Evolutionary conservation across 345 rosid genomes (phyloP).

Genomic region (thale cress (Arabidopsis thaliana)): DNA sequence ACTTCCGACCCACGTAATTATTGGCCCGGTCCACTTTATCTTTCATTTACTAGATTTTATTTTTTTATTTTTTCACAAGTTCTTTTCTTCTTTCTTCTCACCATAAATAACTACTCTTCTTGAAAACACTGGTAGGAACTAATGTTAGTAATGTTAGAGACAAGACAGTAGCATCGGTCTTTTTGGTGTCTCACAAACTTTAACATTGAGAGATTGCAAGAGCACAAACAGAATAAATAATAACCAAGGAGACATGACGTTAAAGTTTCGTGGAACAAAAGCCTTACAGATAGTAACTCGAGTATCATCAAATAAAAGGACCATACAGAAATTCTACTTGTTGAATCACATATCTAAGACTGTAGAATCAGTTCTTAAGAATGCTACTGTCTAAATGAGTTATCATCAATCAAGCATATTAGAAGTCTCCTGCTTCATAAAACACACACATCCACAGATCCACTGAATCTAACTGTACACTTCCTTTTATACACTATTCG

Average conservation of each 20-base stretch:
- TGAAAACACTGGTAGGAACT: neutral
- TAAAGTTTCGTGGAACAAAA: conserved; percentile 19
- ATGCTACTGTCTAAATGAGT: conserved; percentile 3
- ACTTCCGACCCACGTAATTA: no score
- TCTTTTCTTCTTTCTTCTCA: no score
- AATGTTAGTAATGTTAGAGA: neutral
- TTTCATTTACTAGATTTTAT: no score
- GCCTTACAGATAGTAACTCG: conserved; percentile 11
- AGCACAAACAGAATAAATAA: neutral
- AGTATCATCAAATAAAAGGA: conserved; percentile 1
- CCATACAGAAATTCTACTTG: conserved; percentile 10
- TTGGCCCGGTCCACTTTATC: no score
- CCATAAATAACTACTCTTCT: no score
- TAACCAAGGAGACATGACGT: neutral
- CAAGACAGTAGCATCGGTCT: neutral
- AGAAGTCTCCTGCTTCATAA: conserved; percentile 14
- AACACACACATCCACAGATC: conserved; percentile 36
- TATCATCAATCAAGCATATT: conserved; percentile 30
- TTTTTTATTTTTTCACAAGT: no score
- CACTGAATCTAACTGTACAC: conserved; percentile 34
- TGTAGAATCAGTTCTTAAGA: conserved; percentile 36
- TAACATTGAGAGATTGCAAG: neutral
- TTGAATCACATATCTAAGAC: conserved; percentile 34
- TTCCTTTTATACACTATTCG: conserved; percentile 35
- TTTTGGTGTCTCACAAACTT: neutral